Evolutionary conservation across 805 yeast genomes (phyloP), one percentile per base, ranked within the genome.

Genomic region (Candida chilensis): DNA sequence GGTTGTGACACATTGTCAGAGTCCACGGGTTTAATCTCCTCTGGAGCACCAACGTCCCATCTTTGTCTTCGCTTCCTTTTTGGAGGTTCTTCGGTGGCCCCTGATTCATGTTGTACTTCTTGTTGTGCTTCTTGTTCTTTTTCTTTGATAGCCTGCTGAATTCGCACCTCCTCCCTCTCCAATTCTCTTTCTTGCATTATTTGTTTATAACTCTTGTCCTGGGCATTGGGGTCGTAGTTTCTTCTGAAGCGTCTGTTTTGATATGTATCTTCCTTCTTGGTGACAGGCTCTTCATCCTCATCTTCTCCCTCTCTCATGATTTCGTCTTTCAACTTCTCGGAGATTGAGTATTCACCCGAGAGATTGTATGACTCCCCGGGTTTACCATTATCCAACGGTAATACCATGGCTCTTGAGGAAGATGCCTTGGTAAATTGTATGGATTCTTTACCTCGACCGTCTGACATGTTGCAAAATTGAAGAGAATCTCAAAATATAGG

Each of bases 321-420:
- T 4, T 45, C 35, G 3, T 48, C 43, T 29, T 48, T 39, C 11
- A 58, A 44, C 5, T 50, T 53, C 32, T 55, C 40, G 1, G 68
- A 52, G 1, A 58, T 55, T n/a, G 68, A 54, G 37, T 64, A 66
- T 14, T 54, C 54, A 3, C 57, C 66, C 5, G 60, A 52, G 6
- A 65, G 40, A 18, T 43, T 43, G 31, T 47, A 40, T 24, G 27
- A 35, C 8, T 21, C 15, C 15, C 20, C 16, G 14, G 16, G 12
- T 11, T 16, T 15, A 10, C 13, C 28, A 13, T 24, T 18, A 35
- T 20, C 36, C n/a, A n/a, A n/a, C n/a, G n/a, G n/a, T n/a, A n/a
- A n/a, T n/a, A n/a, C n/a, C n/a, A n/a, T n/a, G n/a, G n/a, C n/a
- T n/a, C n/a, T n/a, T n/a, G n/a, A n/a, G n/a, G n/a, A n/a, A n/a